Evolutionary conservation across 106 monocot genomes (phyloP).

Genomic region (Allium cepa): DNA sequence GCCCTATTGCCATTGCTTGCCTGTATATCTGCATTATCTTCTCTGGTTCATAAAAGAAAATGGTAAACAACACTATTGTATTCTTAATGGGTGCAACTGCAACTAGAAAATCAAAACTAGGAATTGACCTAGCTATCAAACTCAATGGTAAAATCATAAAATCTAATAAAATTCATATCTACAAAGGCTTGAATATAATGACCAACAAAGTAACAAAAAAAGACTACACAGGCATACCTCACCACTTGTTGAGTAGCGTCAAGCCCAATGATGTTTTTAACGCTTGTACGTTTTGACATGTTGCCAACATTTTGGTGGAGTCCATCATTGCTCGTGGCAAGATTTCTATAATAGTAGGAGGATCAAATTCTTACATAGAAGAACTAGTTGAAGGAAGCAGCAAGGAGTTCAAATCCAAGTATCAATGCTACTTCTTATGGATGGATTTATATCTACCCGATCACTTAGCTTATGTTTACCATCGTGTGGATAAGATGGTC

Average conservation of each 20-base stretch:
- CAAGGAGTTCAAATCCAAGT: constrained; percentile 20
- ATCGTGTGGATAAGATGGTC: constrained; percentile 34
- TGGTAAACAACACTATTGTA: constrained; percentile 24
- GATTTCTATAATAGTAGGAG: constrained; percentile 60
- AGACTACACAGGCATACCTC: constrained; percentile 48
- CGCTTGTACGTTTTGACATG: constrained; percentile 23
- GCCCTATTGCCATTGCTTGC: too few species aligned
- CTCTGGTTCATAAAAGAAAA: too few species aligned
- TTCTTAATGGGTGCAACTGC: constrained; percentile 78
- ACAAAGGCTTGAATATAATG: constrained; percentile 64
- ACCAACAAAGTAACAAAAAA: constrained; percentile 56
- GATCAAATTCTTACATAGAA: constrained; percentile 56
- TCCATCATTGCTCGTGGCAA: constrained; percentile 25
- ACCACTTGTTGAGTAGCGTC: constrained; percentile 59
- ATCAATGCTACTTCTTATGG: constrained; percentile 56
- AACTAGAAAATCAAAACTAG: constrained; percentile 70
- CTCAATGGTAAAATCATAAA: constrained; percentile 55
- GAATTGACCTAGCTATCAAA: constrained; percentile 46
- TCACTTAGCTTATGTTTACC: constrained; percentile 10
- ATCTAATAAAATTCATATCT: constrained; percentile 79
- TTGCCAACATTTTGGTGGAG: constrained; percentile 18
- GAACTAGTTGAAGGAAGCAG: constrained; percentile 29
- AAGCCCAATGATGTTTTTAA: constrained; percentile 31
- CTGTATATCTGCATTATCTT: too few species aligned
- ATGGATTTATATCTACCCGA: constrained; percentile 25